Conservation (phyloP, 352 stramenopile genomes). For the Pythium aristosporum region DNA sequence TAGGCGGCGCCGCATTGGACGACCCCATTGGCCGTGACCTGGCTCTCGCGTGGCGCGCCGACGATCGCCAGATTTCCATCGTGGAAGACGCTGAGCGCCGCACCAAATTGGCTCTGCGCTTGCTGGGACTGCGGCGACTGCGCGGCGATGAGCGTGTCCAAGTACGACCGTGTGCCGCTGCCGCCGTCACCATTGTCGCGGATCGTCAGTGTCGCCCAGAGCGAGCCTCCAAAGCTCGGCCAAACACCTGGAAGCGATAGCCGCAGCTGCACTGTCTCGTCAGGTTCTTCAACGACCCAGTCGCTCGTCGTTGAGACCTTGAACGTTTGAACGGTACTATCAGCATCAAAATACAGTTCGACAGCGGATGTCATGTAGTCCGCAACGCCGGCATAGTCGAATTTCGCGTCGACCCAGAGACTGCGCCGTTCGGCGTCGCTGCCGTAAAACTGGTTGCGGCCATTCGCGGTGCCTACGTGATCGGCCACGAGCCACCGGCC, state of each 20-base stretch:
- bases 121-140: slow-evolving; percentile 28
- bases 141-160: slow-evolving; percentile 53
- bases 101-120: slow-evolving; percentile 43
- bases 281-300: slow-evolving; percentile 86
- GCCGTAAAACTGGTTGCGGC: slow-evolving; percentile 90
- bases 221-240: slow-evolving; percentile 80
- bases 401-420: slow-evolving; percentile 74
- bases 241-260: slow-evolving; percentile 93
- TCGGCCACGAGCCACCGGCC: slow-evolving; percentile 57
- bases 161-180: slow-evolving; percentile 65
- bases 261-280: slow-evolving; percentile 90
- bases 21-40: slow-evolving; percentile 11
- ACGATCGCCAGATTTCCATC: slow-evolving; percentile 67
- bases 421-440: slow-evolving; percentile 66
- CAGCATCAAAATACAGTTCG: slow-evolving; percentile 62
- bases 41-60: slow-evolving; percentile 52
- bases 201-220: slow-evolving; percentile 90
- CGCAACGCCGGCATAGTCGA: slow-evolving; percentile 87
- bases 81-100: slow-evolving; percentile 59
- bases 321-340: slow-evolving; percentile 56
- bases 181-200: slow-evolving; percentile 90
- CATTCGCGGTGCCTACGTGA: slow-evolving; percentile 83
- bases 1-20: slow-evolving; percentile 64
- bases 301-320: slow-evolving; percentile 88
- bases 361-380: slow-evolving; percentile 84